Percentiles rank a stretch among this genome's conserved stretches.
These are phyloP conservation scores for Bothriochloa decipiens DNA, from an alignment of 176 grass and related monocot genomes.

Conservation along the genomic window DNA sequence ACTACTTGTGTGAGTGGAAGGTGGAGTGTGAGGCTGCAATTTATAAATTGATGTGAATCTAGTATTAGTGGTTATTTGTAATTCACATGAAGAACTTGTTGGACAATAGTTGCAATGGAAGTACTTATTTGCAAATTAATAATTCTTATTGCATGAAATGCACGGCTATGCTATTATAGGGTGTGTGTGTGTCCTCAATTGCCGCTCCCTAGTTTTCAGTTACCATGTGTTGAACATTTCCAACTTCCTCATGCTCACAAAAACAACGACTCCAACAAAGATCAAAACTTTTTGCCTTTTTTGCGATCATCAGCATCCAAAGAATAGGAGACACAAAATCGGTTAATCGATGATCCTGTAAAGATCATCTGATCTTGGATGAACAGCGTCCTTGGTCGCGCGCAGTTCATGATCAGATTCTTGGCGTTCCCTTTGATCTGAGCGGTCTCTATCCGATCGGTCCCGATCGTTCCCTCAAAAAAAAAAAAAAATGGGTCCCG, in stretches of 20 bases:
- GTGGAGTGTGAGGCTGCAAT: background rate
- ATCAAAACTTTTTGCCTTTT: constrained; percentile 37
- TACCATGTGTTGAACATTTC: constrained; percentile 49
- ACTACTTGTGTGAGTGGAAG: constrained; percentile 6
- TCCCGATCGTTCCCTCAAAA: too few species aligned
- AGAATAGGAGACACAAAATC: background rate
- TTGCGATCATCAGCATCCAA: background rate
- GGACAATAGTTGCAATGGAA: background rate
- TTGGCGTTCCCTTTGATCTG: background rate
- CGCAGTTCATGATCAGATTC: background rate
- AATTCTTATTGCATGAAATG: constrained; percentile 2
- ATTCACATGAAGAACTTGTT: background rate
- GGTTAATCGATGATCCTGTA: background rate
- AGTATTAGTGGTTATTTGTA: background rate
- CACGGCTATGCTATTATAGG: constrained; percentile 38
- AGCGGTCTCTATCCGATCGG: background rate
- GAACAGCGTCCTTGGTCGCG: background rate
- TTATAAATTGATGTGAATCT: constrained; percentile 32
- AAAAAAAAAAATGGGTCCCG: too few species aligned
- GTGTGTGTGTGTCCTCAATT: background rate
- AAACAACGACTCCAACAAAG: constrained; percentile 21
- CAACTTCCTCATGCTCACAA: constrained; percentile 25
- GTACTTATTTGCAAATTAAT: background rate
- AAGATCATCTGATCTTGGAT: constrained; percentile 8
- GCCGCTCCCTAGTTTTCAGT: constrained; percentile 55